These are phyloP conservation scores for Rhynchospora breviuscula DNA, from an alignment of 176 grass and related monocot species.

Conservation along the genomic window DNA sequence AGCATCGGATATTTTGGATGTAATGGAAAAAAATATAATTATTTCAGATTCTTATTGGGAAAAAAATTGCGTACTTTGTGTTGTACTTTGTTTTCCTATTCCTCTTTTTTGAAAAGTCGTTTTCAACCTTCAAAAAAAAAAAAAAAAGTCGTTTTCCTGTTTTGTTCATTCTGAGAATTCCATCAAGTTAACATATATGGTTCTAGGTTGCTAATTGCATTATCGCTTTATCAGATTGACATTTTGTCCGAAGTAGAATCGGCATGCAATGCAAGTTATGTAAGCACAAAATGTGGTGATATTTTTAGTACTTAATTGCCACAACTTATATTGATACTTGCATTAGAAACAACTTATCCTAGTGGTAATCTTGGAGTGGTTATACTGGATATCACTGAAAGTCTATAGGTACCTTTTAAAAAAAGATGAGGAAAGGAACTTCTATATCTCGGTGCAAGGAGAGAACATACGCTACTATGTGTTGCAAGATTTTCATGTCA, in stretches of 20 bases:
- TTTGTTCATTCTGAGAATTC: neutral
- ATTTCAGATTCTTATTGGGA: neutral
- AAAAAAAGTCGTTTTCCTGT: neutral
- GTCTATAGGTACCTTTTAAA: neutral
- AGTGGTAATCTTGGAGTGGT: neutral
- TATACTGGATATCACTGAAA: neutral
- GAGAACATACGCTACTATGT: neutral
- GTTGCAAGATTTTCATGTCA: neutral
- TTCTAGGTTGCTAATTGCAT: neutral
- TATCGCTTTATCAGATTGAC: neutral
- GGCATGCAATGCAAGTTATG: neutral
- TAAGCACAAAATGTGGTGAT: neutral
- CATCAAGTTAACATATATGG: neutral
- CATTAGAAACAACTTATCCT: neutral
- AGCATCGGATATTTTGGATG: neutral
- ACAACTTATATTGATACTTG: neutral
- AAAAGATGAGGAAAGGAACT: neutral
- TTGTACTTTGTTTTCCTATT: neutral
- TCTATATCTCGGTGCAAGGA: neutral
- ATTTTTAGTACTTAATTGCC: neutral
- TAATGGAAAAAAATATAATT: neutral
- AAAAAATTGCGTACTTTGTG: too few relatives aligned
- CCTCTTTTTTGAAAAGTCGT: neutral
- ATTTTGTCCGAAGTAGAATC: neutral
- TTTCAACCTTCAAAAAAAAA: too few relatives aligned